Evolutionary conservation across 1,284 basidiomycete species (phyloP).

Genomic region (Microbotryomycetes sp.): DNA sequence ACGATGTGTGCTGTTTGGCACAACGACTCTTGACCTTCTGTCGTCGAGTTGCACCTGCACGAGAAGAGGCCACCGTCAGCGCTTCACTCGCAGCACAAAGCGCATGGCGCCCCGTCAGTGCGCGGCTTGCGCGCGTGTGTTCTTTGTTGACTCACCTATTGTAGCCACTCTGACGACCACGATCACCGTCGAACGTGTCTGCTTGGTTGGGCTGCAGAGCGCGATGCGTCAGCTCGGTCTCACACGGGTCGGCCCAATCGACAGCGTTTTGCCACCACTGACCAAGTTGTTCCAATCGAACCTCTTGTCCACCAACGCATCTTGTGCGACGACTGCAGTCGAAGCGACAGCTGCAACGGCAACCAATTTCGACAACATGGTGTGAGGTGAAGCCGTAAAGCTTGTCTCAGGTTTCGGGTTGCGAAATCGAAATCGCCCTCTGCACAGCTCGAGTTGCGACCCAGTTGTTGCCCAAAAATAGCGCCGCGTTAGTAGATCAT

Average conservation of each 20-base stretch:
- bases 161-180: conserved; percentile 23
- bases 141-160: too few relatives aligned
- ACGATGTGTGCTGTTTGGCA: conserved; percentile 53
- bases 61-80: not conserved
- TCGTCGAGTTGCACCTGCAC: conserved; percentile 25
- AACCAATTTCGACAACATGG: not conserved
- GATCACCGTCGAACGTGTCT: conserved; percentile 15
- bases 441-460: not conserved
- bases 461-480: not conserved
- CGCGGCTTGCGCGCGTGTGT: too few relatives aligned
- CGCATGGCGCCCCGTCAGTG: too few relatives aligned
- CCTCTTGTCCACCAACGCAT: conserved; percentile 23
- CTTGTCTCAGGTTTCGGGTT: not conserved
- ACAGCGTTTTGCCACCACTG: not conserved
- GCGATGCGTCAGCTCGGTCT: not conserved
- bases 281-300: conserved; percentile 30
- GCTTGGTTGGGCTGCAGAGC: conserved; percentile 22
- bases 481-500: too few relatives aligned
- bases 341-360: not conserved
- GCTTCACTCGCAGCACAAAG: too few relatives aligned
- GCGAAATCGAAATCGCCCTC: not conserved
- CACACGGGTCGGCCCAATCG: not conserved
- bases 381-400: not conserved
- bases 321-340: conserved; percentile 15
- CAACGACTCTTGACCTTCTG: conserved; percentile 49